phyloP scores from a whole-genome alignment of 257 asterid genomes.

The Nicotiana obtusifolia region DNA sequence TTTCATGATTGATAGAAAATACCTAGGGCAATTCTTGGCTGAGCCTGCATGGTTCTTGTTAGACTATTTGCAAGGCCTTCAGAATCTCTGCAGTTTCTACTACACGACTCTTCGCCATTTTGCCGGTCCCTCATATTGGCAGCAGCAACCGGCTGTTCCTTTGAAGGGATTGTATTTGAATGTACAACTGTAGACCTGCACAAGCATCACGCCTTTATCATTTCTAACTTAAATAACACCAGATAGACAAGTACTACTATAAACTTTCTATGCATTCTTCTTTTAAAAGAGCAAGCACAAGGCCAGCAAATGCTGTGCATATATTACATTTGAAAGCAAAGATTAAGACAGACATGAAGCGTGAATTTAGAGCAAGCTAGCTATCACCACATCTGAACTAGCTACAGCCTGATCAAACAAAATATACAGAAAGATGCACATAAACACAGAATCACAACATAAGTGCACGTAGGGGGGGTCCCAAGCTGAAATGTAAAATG shows the following conservation, averaged over 20 bases:
- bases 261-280: neutral
- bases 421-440: neutral
- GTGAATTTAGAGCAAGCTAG: neutral
- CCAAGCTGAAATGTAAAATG: neutral
- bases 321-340: neutral
- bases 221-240: neutral
- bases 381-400: neutral
- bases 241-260: neutral
- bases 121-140: conserved; percentile 40
- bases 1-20: neutral
- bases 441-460: neutral
- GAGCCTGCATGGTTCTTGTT: conserved; percentile 48
- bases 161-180: conserved; percentile 46
- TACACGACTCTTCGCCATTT: conserved; percentile 42
- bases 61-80: conserved; percentile 41
- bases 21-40: conserved; percentile 61
- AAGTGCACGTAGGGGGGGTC: neutral
- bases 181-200: conserved; percentile 71
- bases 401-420: neutral
- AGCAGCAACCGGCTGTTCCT: conserved; percentile 32
- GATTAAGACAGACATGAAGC: neutral
- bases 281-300: neutral
- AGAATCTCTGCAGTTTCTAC: conserved; percentile 38
- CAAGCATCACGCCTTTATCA: neutral
- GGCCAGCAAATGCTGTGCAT: neutral